Percentiles rank a stretch among this genome's conserved stretches.
phyloP scores from a whole-genome alignment of 2,329 filamentous ascomycete genomes.

The Colletotrichum scovillei region DNA sequence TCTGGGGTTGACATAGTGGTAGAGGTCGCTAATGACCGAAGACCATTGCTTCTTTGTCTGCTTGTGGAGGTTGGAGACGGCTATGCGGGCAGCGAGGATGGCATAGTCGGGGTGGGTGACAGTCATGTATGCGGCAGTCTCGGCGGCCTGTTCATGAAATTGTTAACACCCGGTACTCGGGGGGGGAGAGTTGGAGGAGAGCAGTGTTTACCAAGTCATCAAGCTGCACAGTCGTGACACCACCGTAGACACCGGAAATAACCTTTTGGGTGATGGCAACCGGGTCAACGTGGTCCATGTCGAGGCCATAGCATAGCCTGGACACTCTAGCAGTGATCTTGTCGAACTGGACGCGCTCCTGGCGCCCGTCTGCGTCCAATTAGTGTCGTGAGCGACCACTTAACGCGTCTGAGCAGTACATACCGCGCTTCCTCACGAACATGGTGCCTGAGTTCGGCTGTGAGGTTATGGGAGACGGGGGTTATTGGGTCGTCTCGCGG shows the following conservation, averaged over 20 bases:
- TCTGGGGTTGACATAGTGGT: conserved; percentile 96
- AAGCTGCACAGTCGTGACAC: conserved; percentile 94
- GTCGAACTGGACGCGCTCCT: conserved; percentile 99
- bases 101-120: conserved; percentile 99
- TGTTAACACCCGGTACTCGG: conserved; percentile 33
- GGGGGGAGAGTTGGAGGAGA: not conserved
- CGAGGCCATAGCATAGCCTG: conserved; percentile 95
- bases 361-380: conserved; percentile 83
- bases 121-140: conserved; percentile 99
- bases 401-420: conserved; percentile 42
- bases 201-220: conserved; percentile 87
- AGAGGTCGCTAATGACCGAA: conserved; percentile 91
- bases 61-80: conserved; percentile 99
- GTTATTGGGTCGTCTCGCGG: not conserved
- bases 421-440: conserved; percentile 74
- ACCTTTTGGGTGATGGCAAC: conserved; percentile 99
- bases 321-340: conserved; percentile 99
- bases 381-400: not conserved
- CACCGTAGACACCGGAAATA: conserved; percentile 98
- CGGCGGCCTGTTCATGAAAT: conserved; percentile 77
- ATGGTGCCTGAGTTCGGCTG: conserved; percentile 51
- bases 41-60: conserved; percentile 99
- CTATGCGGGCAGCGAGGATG: conserved; percentile 97
- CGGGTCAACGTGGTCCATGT: conserved; percentile 93
- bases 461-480: conserved; percentile 1